Percentiles rank a stretch among this genome's conserved stretches.
Conservation (phyloP, 2,329 filamentous ascomycete species). For the Cytospora piceicola region DNA sequence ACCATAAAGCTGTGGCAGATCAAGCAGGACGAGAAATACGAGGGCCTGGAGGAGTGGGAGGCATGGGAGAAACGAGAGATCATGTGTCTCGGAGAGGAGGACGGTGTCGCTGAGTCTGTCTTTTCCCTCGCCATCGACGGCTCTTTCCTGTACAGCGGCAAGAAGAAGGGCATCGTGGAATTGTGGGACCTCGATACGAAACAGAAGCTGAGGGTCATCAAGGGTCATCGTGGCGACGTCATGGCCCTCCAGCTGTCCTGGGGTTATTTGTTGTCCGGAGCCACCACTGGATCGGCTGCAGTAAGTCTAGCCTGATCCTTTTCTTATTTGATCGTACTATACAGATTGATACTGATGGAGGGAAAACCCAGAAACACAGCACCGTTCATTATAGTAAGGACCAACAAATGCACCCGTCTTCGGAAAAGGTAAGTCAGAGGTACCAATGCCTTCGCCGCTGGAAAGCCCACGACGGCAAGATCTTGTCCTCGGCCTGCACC, state of each 20-base stretch:
- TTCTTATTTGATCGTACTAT: neutral
- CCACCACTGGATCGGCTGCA: slow-evolving; percentile 84
- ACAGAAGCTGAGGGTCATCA: slow-evolving; percentile 86
- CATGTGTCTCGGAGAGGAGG: slow-evolving; percentile 64
- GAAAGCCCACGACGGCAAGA: slow-evolving; percentile 79
- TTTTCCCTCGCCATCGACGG: slow-evolving; percentile 85
- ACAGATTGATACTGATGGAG: slow-evolving; percentile 34
- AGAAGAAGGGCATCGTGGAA: slow-evolving; percentile 85
- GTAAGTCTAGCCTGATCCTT: slow-evolving; percentile 53
- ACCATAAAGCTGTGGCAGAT: slow-evolving; percentile 93
- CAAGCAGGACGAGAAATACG: slow-evolving; percentile 51
- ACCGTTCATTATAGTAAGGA: slow-evolving; percentile 67
- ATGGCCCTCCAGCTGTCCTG: slow-evolving; percentile 86
- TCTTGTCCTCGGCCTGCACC: slow-evolving; percentile 80
- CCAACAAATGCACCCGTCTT: slow-evolving; percentile 45
- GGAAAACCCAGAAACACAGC: slow-evolving; percentile 60
- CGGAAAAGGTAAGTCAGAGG: slow-evolving; percentile 59
- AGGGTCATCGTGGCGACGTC: slow-evolving; percentile 78
- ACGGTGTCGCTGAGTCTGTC: slow-evolving; percentile 59
- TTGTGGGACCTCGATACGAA: slow-evolving; percentile 96
- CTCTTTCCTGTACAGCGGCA: slow-evolving; percentile 89
- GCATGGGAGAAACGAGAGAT: slow-evolving; percentile 45
- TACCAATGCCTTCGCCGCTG: slow-evolving; percentile 42
- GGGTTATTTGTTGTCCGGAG: slow-evolving; percentile 83
- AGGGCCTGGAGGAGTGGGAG: slow-evolving; percentile 62